Base-by-base conservation (phyloP, 2,329 filamentous ascomycete species). In the Ceratocystis eucalypticola region DNA sequence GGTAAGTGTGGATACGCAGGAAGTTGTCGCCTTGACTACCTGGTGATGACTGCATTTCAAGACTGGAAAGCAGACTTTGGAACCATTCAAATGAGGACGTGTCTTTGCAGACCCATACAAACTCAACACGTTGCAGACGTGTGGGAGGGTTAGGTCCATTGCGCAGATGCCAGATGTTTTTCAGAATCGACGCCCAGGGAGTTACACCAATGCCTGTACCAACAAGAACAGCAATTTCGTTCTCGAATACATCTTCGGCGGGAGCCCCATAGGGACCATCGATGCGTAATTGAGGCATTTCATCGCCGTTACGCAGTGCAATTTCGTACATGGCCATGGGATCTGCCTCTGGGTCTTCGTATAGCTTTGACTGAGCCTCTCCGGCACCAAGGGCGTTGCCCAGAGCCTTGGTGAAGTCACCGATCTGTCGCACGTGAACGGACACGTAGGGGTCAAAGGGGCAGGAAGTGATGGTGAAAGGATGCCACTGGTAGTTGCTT, bases 71-170 rank as follows among this genome's bases (percentile, higher is more conserved):
- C 0, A 96, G 84, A 1, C 87, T 88, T 74, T 96, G 91, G 79
- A 96, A 95, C 91, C 91, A 96, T 77, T 95, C 91, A 73, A 96
- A 96, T 0, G 89, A 93, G 30, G 82, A 87, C 0, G 90, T 94
- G 73, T 94, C 89, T 74, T 87, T 91, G 80, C 90, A 95, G 61
- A 95, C 85, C 91, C 91, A 96, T 77, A 96, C 91, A 76, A 96
- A 96, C 75, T 96, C 91, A 17, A 96, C 90, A 73, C 91, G 85
- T 66, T 89, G 87, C 61, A 96, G 84, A 73, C 90, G 88, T 62
- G 83, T 84, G 0, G 90, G 89, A 25, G 89, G 88, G 76, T 94
- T 91, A 0, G 89, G 89, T 30, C 84, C 82, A 65, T 90, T 84
- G 65, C 91, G 88, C 72, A 92, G 81, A 75, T 96, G 89, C 88